Conservation (phyloP, 225 moss, liverwort and hornwort genomes). For the Climacium dendroides region DNA sequence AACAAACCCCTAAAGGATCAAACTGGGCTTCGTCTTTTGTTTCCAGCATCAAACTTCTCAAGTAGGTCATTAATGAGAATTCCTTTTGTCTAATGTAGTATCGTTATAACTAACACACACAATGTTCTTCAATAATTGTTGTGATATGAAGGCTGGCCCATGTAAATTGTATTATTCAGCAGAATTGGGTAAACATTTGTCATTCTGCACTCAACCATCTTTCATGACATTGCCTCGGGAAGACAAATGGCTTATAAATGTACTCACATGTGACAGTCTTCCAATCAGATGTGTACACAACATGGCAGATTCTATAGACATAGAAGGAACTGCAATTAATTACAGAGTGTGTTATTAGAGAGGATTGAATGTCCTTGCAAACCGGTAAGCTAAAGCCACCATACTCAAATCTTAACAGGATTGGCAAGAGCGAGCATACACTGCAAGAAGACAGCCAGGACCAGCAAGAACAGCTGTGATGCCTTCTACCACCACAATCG, state of each 20-base stretch:
- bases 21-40: neutral
- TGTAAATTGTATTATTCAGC: neutral
- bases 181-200: neutral
- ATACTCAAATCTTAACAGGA: neutral
- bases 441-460: conserved; percentile 66
- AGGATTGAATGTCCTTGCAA: neutral
- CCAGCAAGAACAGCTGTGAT: conserved; percentile 83
- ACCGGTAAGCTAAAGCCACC: neutral
- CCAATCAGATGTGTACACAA: neutral
- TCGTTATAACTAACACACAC: neutral
- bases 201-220: neutral
- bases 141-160: neutral
- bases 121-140: neutral
- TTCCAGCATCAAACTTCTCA: neutral
- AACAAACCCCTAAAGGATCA: neutral
- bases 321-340: neutral
- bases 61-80: neutral
- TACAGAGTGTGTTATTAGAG: neutral
- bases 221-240: neutral
- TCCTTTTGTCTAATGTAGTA: no score
- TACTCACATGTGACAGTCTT: neutral
- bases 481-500: conserved; percentile 67
- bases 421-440: conserved; percentile 28
- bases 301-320: neutral
- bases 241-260: neutral